Conservation (phyloP, 306 rosid species). For the Medicago ruthenica region DNA sequence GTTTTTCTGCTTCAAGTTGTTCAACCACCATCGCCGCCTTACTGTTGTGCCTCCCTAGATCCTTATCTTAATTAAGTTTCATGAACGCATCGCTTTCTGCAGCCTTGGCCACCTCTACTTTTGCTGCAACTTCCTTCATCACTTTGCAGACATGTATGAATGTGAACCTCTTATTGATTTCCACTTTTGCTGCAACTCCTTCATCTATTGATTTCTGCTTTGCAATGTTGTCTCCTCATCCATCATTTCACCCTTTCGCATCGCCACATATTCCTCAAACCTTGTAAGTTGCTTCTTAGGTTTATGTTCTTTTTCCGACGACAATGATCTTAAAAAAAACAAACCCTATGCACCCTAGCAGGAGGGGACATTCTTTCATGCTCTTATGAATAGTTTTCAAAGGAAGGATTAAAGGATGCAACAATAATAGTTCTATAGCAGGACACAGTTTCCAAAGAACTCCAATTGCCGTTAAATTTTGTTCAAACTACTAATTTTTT, state of each 20-base stretch:
- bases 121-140: conserved; percentile 49
- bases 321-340: no score
- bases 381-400: no score
- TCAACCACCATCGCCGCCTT: conserved; percentile 66
- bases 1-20: conserved; percentile 76
- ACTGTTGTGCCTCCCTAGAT: conserved; percentile 62
- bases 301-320: conserved; percentile 62
- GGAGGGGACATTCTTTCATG: no score
- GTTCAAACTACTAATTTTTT: no score
- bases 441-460: no score
- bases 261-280: conserved; percentile 56
- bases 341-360: no score
- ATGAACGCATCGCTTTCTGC: conserved; percentile 63
- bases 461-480: no score
- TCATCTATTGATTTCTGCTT: no score
- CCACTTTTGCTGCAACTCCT: no score
- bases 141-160: conserved; percentile 45
- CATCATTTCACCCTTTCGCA: conserved; percentile 65
- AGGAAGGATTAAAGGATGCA: no score
- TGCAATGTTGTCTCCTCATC: conserved; percentile 81
- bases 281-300: conserved; percentile 56
- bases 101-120: conserved; percentile 59
- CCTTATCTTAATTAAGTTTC: conserved; percentile 64
- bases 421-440: no score
- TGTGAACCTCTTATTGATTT: conserved; percentile 52